Evolutionary conservation across 2,329 filamentous ascomycete genomes (phyloP).

Genomic region (Penicillium sp.): DNA sequence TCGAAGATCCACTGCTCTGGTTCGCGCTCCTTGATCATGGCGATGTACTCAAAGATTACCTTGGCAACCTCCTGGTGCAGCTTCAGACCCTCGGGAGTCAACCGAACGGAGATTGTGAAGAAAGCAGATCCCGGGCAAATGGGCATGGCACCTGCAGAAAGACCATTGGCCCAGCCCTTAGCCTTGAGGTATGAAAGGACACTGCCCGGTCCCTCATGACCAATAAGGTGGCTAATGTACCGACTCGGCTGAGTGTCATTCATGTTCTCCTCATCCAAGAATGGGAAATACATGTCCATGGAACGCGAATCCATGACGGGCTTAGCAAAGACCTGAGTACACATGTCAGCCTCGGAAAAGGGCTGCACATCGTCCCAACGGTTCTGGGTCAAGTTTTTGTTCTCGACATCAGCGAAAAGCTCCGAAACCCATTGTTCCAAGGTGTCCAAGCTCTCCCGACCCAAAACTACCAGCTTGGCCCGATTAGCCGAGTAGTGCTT

Average conservation of each 20-base stretch:
- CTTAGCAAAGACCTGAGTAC: slow-evolving; percentile 78
- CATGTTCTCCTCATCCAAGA: slow-evolving; percentile 76
- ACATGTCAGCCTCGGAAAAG: slow-evolving; percentile 60
- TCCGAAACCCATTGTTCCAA: slow-evolving; percentile 82
- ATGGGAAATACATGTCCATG: slow-evolving; percentile 78
- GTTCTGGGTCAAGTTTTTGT: slow-evolving; percentile 72
- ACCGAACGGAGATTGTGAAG: slow-evolving; percentile 74
- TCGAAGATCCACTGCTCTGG: slow-evolving; percentile 93
- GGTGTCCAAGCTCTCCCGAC: slow-evolving; percentile 76
- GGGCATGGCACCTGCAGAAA: slow-evolving; percentile 73
- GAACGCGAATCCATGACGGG: slow-evolving; percentile 85
- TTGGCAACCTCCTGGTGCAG: slow-evolving; percentile 81
- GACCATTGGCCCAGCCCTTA: slow-evolving; percentile 83
- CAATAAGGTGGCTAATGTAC: slow-evolving; percentile 85
- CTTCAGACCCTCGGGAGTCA: slow-evolving; percentile 82
- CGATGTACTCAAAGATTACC: slow-evolving; percentile 86
- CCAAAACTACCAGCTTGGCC: slow-evolving; percentile 88
- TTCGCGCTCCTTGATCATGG: slow-evolving; percentile 74
- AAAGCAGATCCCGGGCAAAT: slow-evolving; percentile 78
- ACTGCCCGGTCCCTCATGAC: slow-evolving; percentile 89
- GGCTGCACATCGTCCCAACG: slow-evolving; percentile 65
- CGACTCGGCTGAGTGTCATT: slow-evolving; percentile 79
- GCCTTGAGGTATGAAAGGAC: slow-evolving; percentile 86
- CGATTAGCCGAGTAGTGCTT: slow-evolving; percentile 89
- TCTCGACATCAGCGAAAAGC: slow-evolving; percentile 75